A percentile compares a stretch with the other conserved stretches of the same genome.
Conservation (phyloP, 1,284 basidiomycete species). For the Xerocomus cyaneibrunnescens region DNA sequence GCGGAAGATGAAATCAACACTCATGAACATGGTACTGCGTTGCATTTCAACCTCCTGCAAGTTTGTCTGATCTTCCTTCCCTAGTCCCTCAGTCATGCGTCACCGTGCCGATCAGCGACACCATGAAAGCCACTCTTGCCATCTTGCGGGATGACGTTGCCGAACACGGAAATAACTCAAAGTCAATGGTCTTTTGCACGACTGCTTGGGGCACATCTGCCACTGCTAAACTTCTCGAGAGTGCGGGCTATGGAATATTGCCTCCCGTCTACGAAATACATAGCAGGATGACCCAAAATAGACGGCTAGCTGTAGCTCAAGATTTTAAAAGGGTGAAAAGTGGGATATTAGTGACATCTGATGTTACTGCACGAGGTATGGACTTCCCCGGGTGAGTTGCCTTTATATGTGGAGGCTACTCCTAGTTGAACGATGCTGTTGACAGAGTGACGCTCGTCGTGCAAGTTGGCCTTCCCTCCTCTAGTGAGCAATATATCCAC, state of each 20-base stretch:
- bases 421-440: slow-evolving; percentile 7
- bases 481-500: slow-evolving; percentile 85
- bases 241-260: slow-evolving; percentile 33
- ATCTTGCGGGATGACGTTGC: slow-evolving; percentile 37
- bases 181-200: slow-evolving; percentile 63
- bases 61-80: not conserved
- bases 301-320: slow-evolving; percentile 49
- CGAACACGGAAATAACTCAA: slow-evolving; percentile 36
- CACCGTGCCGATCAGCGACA: slow-evolving; percentile 43
- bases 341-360: slow-evolving; percentile 78
- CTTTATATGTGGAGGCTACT: slow-evolving; percentile 48
- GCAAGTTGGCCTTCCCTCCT: slow-evolving; percentile 76
- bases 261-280: slow-evolving; percentile 48
- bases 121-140: slow-evolving; percentile 44
- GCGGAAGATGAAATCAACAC: slow-evolving; percentile 61
- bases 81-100: slow-evolving; percentile 53
- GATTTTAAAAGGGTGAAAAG: slow-evolving; percentile 47
- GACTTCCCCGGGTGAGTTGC: slow-evolving; percentile 77
- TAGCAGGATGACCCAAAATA: slow-evolving; percentile 45
- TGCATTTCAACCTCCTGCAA: not conserved
- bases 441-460: slow-evolving; percentile 57
- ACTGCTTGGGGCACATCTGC: slow-evolving; percentile 64
- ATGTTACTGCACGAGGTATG: slow-evolving; percentile 90
- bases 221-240: slow-evolving; percentile 46
- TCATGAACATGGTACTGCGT: slow-evolving; percentile 54